A percentile compares a stretch with the other conserved stretches of the same genome.
Evolutionary conservation across 768 basidiomycete genomes (phyloP).

Genomic region (Dentipellis fragilis): DNA sequence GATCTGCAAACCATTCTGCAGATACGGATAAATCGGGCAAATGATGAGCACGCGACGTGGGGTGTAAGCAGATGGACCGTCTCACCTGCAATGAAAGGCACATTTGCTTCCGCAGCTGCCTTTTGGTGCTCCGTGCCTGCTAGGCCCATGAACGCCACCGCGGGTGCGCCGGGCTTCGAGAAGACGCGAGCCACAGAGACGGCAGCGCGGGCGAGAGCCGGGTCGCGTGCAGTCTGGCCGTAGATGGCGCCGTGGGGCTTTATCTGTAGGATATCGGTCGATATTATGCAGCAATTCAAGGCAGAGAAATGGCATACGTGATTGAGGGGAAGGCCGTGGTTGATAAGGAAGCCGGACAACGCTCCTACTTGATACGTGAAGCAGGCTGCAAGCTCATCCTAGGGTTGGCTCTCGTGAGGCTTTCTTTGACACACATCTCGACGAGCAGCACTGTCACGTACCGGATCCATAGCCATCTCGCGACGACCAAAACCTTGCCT

Average conservation of each 20-base stretch:
- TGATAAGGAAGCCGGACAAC: slow-evolving; percentile 45
- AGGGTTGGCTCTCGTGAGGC: not conserved
- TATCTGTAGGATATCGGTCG: slow-evolving; percentile 24
- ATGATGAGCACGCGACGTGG: not conserved
- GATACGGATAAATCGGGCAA: no score
- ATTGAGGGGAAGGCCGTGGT: slow-evolving; percentile 40
- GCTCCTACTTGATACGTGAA: slow-evolving; percentile 66
- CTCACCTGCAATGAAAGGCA: slow-evolving; percentile 57
- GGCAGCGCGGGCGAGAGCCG: slow-evolving; percentile 43
- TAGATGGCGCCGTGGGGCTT: slow-evolving; percentile 58
- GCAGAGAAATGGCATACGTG: slow-evolving; percentile 31
- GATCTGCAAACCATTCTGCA: slow-evolving; percentile 57
- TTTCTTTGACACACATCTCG: not conserved
- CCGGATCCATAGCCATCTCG: slow-evolving; percentile 53
- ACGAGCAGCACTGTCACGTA: slow-evolving; percentile 17
- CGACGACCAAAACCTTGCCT: slow-evolving; percentile 56
- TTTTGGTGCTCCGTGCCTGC: slow-evolving; percentile 53
- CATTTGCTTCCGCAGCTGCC: slow-evolving; percentile 42
- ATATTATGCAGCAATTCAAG: not conserved
- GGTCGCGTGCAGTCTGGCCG: slow-evolving; percentile 45
- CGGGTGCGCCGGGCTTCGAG: slow-evolving; percentile 9
- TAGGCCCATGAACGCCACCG: slow-evolving; percentile 51
- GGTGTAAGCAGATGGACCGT: not conserved
- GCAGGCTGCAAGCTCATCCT: slow-evolving; percentile 48
- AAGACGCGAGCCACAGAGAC: slow-evolving; percentile 47